These are phyloP conservation scores for Aspergillus udagawae DNA, from an alignment of 2,329 filamentous ascomycete species.

Conservation along the genomic window DNA sequence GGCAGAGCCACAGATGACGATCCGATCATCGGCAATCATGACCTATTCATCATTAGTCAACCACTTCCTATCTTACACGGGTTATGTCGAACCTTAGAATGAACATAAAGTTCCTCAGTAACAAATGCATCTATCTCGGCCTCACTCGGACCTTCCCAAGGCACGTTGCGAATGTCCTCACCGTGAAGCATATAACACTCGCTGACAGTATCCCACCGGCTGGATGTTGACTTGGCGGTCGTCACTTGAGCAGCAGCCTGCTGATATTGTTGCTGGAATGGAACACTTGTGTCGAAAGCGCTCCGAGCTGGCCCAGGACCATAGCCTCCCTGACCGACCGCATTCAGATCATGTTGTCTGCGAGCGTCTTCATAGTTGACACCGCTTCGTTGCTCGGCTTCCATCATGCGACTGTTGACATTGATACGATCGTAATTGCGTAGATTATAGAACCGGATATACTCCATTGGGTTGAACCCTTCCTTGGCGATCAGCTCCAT, in stretches of 20 bases:
- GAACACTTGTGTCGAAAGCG: conserved; percentile 38
- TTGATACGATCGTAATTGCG: conserved; percentile 91
- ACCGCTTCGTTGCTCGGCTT: conserved; percentile 40
- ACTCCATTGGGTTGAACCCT: conserved; percentile 72
- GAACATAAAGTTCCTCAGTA: conserved; percentile 60
- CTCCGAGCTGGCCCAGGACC: conserved; percentile 30
- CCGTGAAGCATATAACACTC: conserved; percentile 80
- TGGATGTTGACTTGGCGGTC: conserved; percentile 42
- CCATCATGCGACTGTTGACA: conserved; percentile 30
- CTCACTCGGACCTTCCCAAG: conserved; percentile 53
- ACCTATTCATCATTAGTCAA: conserved; percentile 33
- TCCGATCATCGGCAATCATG: conserved; percentile 79
- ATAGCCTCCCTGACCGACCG: conserved; percentile 42
- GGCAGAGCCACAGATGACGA: conserved; percentile 79
- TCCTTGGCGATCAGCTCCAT: conserved; percentile 71
- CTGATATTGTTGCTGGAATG: conserved; percentile 69
- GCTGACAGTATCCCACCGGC: conserved; percentile 71
- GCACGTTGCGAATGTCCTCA: conserved; percentile 62
- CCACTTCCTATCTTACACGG: background rate
- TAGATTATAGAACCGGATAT: conserved; percentile 94
- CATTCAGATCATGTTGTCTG: conserved; percentile 43
- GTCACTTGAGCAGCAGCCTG: conserved; percentile 57
- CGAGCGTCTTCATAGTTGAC: conserved; percentile 44
- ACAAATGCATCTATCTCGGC: conserved; percentile 61
- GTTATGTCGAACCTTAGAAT: conserved; percentile 45